Evolutionary conservation across 331 rosid species (phyloP).

Genomic region (Spiraea crenata): DNA sequence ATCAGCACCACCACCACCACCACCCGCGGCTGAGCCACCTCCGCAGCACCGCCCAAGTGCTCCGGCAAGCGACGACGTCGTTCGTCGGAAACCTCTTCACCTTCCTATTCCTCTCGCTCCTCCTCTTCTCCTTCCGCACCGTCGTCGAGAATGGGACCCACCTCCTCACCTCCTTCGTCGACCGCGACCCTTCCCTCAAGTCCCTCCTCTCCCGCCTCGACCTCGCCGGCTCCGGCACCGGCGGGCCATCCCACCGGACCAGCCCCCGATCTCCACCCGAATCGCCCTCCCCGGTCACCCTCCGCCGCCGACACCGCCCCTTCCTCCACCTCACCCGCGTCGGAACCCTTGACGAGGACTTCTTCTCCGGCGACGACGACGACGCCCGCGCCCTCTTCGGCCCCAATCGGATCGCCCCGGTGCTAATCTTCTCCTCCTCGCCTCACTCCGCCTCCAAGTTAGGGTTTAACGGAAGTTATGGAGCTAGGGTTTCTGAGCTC

Average conservation of each 20-base stretch:
- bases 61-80: constrained; percentile 44
- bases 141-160: constrained; percentile 71
- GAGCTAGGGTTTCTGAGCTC: constrained; percentile 64
- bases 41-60: constrained; percentile 55
- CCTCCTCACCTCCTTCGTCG: constrained; percentile 74
- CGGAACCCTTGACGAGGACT: constrained; percentile 90
- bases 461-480: constrained; percentile 69
- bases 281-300: constrained; percentile 29
- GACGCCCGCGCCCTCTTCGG: constrained; percentile 62
- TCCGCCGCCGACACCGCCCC: constrained; percentile 64
- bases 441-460: constrained; percentile 33
- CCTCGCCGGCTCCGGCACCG: constrained; percentile 32
- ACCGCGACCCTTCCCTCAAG: constrained; percentile 80
- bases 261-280: constrained; percentile 15
- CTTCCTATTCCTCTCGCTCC: constrained; percentile 70
- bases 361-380: constrained; percentile 84
- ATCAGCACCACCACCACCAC: constrained; percentile 21
- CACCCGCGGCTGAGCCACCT: constrained; percentile 57
- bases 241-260: constrained; percentile 15
- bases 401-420: constrained; percentile 29
- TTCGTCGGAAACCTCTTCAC: constrained; percentile 56
- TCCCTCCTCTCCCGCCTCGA: constrained; percentile 84
- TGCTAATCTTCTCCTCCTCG: constrained; percentile 31
- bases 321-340: constrained; percentile 87
- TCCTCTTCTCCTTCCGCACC: constrained; percentile 70